phyloP scores from a whole-genome alignment of 176 grass and related monocot species.

The Alopecurus myosuroides region DNA sequence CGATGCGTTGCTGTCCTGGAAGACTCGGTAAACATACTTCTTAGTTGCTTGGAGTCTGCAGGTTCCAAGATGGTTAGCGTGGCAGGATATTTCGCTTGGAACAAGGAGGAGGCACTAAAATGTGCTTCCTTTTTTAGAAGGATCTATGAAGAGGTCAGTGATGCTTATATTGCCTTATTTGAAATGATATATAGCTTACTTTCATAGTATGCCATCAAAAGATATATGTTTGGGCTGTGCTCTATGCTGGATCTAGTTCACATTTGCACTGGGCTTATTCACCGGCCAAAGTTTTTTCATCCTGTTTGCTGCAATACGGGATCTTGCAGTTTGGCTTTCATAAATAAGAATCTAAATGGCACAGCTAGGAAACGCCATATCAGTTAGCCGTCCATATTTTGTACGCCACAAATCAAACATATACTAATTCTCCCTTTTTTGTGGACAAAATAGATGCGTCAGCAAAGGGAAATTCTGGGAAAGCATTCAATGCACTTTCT shows the following conservation, averaged over 20 bases:
- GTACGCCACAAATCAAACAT: conserved; percentile 11
- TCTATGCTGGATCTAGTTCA: not conserved
- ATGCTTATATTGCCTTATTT: conserved; percentile 21
- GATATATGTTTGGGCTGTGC: not conserved
- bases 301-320: not conserved
- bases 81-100: conserved; percentile 69
- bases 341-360: not conserved
- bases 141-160: conserved; percentile 95
- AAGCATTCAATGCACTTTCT: conserved; percentile 71
- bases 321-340: conserved; percentile 19
- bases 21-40: conserved; percentile 77
- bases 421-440: conserved; percentile 29
- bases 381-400: conserved; percentile 10
- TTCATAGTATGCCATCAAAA: not conserved
- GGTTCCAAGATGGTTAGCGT: conserved; percentile 51
- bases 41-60: conserved; percentile 74
- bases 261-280: conserved; percentile 3
- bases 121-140: conserved; percentile 86
- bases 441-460: conserved; percentile 70
- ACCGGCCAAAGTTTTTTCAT: not conserved
- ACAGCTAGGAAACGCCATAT: conserved; percentile 1
- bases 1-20: conserved; percentile 60
- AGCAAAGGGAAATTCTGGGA: conserved; percentile 77
- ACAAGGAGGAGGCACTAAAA: conserved; percentile 62
- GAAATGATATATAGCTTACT: conserved; percentile 7